Evolutionary conservation across 129 eudicot species (phyloP).

Genomic region (Chrysanthemum seticuspe): DNA sequence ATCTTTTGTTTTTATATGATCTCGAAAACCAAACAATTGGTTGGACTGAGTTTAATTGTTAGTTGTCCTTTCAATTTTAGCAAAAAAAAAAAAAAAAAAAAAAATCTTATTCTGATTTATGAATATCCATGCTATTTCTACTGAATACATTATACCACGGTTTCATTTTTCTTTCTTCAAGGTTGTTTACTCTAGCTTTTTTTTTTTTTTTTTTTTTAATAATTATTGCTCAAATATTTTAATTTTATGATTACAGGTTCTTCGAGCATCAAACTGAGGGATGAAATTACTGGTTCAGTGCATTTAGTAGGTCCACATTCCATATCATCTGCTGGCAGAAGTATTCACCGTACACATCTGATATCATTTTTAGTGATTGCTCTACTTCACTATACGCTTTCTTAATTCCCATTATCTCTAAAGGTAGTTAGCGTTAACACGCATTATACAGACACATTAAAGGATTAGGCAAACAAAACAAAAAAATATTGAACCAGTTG

Average conservation of each 20-base stretch:
- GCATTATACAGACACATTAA: constrained; percentile 17
- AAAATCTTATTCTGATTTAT: neutral
- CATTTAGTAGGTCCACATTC: constrained; percentile 80
- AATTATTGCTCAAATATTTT: neutral
- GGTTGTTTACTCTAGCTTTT: too few relatives aligned
- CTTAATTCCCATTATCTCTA: constrained; percentile 17
- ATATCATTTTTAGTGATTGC: constrained; percentile 20
- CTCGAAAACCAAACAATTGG: constrained; percentile 81
- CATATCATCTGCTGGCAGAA: constrained; percentile 37
- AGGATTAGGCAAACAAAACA: constrained; percentile 24
- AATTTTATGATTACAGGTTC: constrained; percentile 51
- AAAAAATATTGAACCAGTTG: constrained; percentile 23
- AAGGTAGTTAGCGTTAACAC: constrained; percentile 16
- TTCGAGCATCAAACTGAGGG: constrained; percentile 66
- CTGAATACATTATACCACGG: neutral
- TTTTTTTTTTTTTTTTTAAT: neutral
- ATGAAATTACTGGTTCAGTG: constrained; percentile 71
- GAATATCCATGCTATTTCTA: neutral
- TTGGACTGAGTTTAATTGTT: constrained; percentile 84
- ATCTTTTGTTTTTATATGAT: constrained; percentile 50
- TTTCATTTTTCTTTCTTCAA: neutral
- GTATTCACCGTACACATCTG: constrained; percentile 25
- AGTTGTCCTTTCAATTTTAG: constrained; percentile 34
- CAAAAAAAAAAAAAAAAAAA: too few relatives aligned
- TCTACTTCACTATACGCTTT: constrained; percentile 41